Evolutionary conservation across 768 basidiomycete species (phyloP), one percentile per base, ranked within the genome.

Genomic region (Trametes maxima): DNA sequence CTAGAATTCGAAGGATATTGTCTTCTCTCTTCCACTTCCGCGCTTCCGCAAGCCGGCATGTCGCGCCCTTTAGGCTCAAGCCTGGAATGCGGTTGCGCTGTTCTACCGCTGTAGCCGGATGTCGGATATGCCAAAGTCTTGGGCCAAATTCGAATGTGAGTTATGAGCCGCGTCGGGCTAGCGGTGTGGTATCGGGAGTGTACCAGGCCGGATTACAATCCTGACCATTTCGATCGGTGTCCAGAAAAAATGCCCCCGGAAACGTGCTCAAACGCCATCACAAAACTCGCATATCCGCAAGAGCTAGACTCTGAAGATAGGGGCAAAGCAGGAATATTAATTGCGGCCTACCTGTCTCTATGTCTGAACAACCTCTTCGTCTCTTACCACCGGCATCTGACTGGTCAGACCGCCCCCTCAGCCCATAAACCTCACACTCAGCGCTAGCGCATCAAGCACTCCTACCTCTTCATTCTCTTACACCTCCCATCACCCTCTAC

Each of bases 371-470:
- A 11, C 54, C 12, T 6, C 56, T 40, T 7, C 40, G 4, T 21
- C 33, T 21, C n/a, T 7, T 28, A 21, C 21, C 56, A 28, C 22
- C 17, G 39, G 25, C 12, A 25, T 57, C 56, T 49, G 56, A 57
- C 56, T 33, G 56, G 56, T 57, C 56, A 57, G 56, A 57, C 35
- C 39, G 37, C 37, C 33, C 37, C 6, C 37, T 13, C 46, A 14
- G 25, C 19, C 5, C 46, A 47, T 24, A 8, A 24, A 21, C 47
- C 22, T n/a, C 47, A 49, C 28, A 35, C 36, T 21, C 22, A 33
- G 2, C 25, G 2, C 33, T 54, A 46, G n/a, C 16, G 17, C 45
- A 5, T 28, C 37, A 25, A 25, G 11, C 36, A 39, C 12, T 21
- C 49, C 5, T 35, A 50, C 46, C 48, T 14, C 3, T 35, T 11